These are phyloP conservation scores for Vanderwaltozyma verrucispora DNA, from an alignment of 805 yeast genomes.

Conservation along the genomic window DNA sequence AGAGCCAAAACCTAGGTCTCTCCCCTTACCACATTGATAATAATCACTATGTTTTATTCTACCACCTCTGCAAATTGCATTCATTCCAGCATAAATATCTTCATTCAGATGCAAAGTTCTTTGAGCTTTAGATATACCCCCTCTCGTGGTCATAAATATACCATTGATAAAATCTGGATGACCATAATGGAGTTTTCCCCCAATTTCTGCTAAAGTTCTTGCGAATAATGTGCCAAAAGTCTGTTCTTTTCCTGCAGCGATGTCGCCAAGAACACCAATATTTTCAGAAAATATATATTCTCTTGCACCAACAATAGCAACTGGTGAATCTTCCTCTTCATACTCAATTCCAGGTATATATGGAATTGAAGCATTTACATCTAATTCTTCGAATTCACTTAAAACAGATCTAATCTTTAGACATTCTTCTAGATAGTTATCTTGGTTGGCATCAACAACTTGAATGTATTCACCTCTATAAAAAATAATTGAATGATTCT, in stretches of 20 bases:
- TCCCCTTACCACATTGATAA: conserved; percentile 93
- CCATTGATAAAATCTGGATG: conserved; percentile 93
- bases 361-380: conserved; percentile 40
- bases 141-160: conserved; percentile 87
- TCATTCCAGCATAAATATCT: conserved; percentile 95
- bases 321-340: conserved; percentile 38
- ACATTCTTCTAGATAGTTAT: conserved; percentile 90
- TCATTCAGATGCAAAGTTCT: conserved; percentile 88
- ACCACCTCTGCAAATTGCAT: conserved; percentile 81
- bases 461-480: conserved; percentile 92
- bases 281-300: conserved; percentile 92
- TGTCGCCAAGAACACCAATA: conserved; percentile 86
- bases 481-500: conserved; percentile 76
- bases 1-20: conserved; percentile 90
- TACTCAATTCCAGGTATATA: conserved; percentile 50
- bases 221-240: conserved; percentile 95
- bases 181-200: conserved; percentile 91
- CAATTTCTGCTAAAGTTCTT: conserved; percentile 84
- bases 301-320: conserved; percentile 91
- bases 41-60: conserved; percentile 91
- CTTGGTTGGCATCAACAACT: conserved; percentile 94
- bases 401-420: conserved; percentile 77
- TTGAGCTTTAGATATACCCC: conserved; percentile 93
- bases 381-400: conserved; percentile 83
- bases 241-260: conserved; percentile 96